Evolutionary conservation across 2,329 filamentous ascomycete genomes (phyloP).

Genomic region (Cadophora luteo-olivacea): DNA sequence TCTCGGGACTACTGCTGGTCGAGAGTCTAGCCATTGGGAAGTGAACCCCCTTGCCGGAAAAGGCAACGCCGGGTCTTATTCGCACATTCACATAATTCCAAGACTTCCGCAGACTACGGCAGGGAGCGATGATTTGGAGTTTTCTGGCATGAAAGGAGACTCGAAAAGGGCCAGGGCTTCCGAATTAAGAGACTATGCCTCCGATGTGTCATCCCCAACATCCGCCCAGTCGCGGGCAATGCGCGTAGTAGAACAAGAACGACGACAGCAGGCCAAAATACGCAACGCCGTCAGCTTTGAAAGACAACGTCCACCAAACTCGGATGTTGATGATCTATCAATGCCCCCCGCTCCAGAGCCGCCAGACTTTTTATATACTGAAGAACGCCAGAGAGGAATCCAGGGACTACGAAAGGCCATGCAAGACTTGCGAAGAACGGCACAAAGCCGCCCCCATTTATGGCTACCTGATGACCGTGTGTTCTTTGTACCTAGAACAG

Average conservation of each 20-base stretch:
- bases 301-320: conserved; percentile 27
- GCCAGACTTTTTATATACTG: conserved; percentile 35
- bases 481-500: too few relatives aligned
- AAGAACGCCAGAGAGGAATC: conserved; percentile 35
- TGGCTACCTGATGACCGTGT: too few relatives aligned
- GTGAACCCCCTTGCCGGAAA: too few relatives aligned
- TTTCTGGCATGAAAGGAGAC: too few relatives aligned
- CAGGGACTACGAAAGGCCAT: conserved; percentile 31
- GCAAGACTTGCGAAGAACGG: conserved; percentile 35
- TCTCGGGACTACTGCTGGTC: too few relatives aligned
- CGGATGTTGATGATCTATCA: conserved; percentile 34
- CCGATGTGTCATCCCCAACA: conserved; percentile 9
- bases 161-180: too few relatives aligned
- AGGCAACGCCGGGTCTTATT: too few relatives aligned
- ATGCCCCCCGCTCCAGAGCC: conserved; percentile 44
- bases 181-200: conserved; percentile 20
- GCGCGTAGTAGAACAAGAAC: conserved; percentile 34
- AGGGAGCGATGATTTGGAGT: too few relatives aligned
- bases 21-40: too few relatives aligned
- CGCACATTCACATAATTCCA: too few relatives aligned
- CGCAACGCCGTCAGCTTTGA: conserved; percentile 35
- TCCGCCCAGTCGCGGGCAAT: conserved; percentile 26
- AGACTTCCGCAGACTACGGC: too few relatives aligned
- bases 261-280: conserved; percentile 34
- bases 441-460: conserved; percentile 33